Conservation (phyloP, 345 rosid genomes). For the Gossypioides kirkii region DNA sequence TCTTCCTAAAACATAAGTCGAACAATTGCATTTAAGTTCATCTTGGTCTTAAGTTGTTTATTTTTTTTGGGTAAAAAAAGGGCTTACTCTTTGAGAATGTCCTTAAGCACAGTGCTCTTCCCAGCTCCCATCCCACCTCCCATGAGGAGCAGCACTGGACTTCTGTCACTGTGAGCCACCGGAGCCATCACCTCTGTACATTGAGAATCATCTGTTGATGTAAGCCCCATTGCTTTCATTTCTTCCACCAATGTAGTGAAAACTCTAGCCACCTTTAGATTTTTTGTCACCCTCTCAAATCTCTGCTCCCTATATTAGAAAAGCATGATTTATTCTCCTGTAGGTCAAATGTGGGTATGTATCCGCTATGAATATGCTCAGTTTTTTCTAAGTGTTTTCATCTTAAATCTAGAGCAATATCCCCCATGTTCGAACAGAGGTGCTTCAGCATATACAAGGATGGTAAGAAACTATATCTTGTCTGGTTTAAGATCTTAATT, state of each 20-base stretch:
- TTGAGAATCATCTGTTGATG: conserved; percentile 45
- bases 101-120: conserved; percentile 93
- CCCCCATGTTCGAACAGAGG: too few relatives aligned
- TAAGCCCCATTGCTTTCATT: conserved; percentile 77
- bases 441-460: background rate
- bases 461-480: background rate
- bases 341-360: too few relatives aligned
- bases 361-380: too few relatives aligned
- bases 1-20: background rate
- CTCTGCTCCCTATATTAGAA: conserved; percentile 61
- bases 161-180: conserved; percentile 69
- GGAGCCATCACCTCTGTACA: conserved; percentile 92
- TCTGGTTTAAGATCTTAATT: background rate
- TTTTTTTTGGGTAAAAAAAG: background rate
- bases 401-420: too few relatives aligned
- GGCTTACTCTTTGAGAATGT: conserved; percentile 82
- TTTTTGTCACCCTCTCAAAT: conserved; percentile 73
- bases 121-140: conserved; percentile 99
- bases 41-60: background rate
- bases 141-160: conserved; percentile 89
- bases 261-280: conserved; percentile 75
- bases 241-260: conserved; percentile 81
- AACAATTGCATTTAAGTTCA: background rate
- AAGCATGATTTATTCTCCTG: background rate
- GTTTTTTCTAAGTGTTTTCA: too few relatives aligned